Evolutionary conservation across 495 filamentous ascomycete species (phyloP).

Genomic region (Jackrogersella multiformis): DNA sequence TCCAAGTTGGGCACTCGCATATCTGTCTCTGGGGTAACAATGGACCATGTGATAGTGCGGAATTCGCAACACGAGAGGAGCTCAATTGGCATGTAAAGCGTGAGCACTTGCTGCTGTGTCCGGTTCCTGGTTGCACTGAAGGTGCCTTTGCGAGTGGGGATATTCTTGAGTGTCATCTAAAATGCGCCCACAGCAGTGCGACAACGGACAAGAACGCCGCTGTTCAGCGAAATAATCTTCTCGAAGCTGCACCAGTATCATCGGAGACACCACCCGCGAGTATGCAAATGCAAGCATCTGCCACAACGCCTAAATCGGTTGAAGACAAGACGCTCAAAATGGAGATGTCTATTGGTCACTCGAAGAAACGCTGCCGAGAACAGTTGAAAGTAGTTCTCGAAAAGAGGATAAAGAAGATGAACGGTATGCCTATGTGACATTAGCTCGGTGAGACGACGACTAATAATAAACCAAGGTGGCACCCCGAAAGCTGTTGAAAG

Average conservation of each 20-base stretch:
- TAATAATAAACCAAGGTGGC: conserved; percentile 20
- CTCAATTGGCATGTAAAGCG: conserved; percentile 47
- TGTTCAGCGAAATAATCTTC: conserved; percentile 14
- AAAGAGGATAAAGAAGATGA: conserved; percentile 32
- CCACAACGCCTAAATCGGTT: background rate
- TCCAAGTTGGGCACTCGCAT: conserved; percentile 11
- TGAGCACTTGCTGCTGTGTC: conserved; percentile 45
- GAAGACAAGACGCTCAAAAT: conserved; percentile 34
- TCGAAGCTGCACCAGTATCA: background rate
- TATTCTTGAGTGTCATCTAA: conserved; percentile 41
- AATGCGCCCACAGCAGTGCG: conserved; percentile 25
- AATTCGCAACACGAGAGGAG: conserved; percentile 41
- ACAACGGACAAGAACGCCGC: background rate
- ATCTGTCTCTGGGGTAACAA: conserved; percentile 42
- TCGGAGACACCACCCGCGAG: background rate
- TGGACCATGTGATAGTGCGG: conserved; percentile 28
- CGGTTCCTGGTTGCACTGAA: conserved; percentile 41
- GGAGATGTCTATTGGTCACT: conserved; percentile 41
- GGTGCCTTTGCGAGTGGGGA: conserved; percentile 23
- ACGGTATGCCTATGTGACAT: conserved; percentile 21
- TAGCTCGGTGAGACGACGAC: background rate
- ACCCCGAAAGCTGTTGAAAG: conserved; percentile 34
- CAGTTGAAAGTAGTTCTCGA: conserved; percentile 38
- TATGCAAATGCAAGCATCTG: background rate
- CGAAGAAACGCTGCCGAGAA: conserved; percentile 44